Evolutionary conservation across 768 basidiomycete genomes (phyloP), one percentile per base, ranked within the genome.

Genomic region (Termitomyces sp.): DNA sequence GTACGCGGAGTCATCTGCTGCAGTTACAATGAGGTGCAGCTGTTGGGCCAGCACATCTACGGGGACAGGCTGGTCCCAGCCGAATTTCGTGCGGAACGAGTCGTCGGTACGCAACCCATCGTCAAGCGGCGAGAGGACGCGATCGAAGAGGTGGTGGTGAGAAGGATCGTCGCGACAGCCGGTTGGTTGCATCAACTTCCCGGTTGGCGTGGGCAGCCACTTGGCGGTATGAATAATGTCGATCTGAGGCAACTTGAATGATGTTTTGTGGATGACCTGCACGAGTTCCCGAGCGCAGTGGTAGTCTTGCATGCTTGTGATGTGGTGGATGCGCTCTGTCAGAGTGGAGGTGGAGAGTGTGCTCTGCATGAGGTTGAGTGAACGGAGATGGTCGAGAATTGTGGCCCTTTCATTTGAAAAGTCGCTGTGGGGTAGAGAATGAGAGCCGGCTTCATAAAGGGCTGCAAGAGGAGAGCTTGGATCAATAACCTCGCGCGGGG

Each of bases 171-270:
- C 71, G 20, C 67, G 65, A 59, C 76, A 76, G 14, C 66, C 56
- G 0, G 49, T 57, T 18, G 71, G 64, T 4, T 59, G 58, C 13
- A 67, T 56, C n/a, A 79, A 62, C 76, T 27, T 58, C n/a, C n/a
- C n/a, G n/a, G n/a, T 48, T 14, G 53, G 59, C 2, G 77, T 77
- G 0, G 78, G 79, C 6, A 81, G 59, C 77, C 79, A 79, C 14
- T 46, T 42, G 6, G 14, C 7, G 9, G n/a, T 7, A 37, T 59
- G 29, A 32, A 51, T 56, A 2, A 60, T 57, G 9, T 49, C 13
- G 2, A 68, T 58, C 20, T 1, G n/a, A 1, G 56, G 46, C 12
- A 59, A 39, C 9, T 48, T 54, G 48, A 65, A 66, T 18, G 46
- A 50, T 0, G 64, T 60, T 0, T 53, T 36, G n/a, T 63, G 53